phyloP scores from a whole-genome alignment of 495 filamentous ascomycete species.

The Rhypophila decipiens region DNA sequence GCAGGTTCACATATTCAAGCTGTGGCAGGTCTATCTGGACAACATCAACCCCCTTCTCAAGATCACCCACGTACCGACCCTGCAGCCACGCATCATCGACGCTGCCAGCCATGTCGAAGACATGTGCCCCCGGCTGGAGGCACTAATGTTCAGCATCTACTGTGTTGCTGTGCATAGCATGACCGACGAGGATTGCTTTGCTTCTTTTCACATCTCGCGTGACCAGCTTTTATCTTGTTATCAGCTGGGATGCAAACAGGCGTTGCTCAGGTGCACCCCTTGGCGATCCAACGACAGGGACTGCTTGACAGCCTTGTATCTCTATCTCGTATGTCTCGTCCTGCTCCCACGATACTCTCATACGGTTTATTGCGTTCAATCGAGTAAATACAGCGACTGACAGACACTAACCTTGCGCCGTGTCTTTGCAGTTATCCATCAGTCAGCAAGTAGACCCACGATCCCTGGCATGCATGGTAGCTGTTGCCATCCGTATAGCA shows the following conservation, averaged over 20 bases:
- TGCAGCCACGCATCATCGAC: slow-evolving; percentile 38
- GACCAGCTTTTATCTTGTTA: slow-evolving; percentile 37
- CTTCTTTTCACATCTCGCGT: slow-evolving; percentile 36
- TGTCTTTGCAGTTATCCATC: slow-evolving; percentile 50
- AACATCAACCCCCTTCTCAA: slow-evolving; percentile 50
- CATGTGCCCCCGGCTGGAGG: slow-evolving; percentile 27
- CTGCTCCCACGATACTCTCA: not conserved
- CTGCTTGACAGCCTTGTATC: slow-evolving; percentile 53
- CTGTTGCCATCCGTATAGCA: slow-evolving; percentile 47
- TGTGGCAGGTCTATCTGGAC: slow-evolving; percentile 51
- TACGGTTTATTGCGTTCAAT: too few relatives aligned
- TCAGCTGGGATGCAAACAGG: slow-evolving; percentile 51
- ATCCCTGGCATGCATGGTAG: slow-evolving; percentile 48
- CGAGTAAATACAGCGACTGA: too few relatives aligned
- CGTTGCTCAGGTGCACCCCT: slow-evolving; percentile 41
- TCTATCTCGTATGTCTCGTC: slow-evolving; percentile 49
- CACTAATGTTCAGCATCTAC: slow-evolving; percentile 56
- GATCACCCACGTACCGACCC: slow-evolving; percentile 44
- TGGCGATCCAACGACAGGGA: slow-evolving; percentile 44
- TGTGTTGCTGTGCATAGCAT: slow-evolving; percentile 44
- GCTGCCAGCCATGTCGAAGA: slow-evolving; percentile 24
- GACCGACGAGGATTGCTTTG: slow-evolving; percentile 31
- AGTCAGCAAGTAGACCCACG: slow-evolving; percentile 39
- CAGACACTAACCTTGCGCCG: too few relatives aligned
- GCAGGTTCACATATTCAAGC: slow-evolving; percentile 32